phyloP scores from a whole-genome alignment of 805 yeast species.

The Kodamaea nitidulidarum region DNA sequence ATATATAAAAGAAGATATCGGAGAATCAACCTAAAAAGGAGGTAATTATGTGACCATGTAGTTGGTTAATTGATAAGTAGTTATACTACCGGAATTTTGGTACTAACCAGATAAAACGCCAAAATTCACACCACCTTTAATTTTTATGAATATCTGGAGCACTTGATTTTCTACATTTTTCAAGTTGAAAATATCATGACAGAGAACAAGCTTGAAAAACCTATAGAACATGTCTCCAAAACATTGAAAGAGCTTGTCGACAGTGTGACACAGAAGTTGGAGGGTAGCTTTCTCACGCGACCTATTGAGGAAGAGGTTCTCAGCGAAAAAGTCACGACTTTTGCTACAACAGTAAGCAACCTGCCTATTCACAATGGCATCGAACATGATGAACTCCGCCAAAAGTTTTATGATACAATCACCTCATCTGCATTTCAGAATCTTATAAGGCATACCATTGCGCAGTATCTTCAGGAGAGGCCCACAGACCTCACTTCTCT shows the following conservation, averaged over 20 bases:
- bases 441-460: constrained; percentile 9
- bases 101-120: too few relatives aligned
- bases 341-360: constrained; percentile 11
- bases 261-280: neutral
- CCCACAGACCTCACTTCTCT: constrained; percentile 1
- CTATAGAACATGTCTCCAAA: neutral
- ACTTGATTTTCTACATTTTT: too few relatives aligned
- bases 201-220: neutral
- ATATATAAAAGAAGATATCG: too few relatives aligned
- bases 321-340: neutral
- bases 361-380: neutral
- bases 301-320: neutral
- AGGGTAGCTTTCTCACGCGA: neutral
- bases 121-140: neutral
- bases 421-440: constrained; percentile 20
- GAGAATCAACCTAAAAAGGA: too few relatives aligned
- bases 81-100: too few relatives aligned
- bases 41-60: too few relatives aligned
- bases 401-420: constrained; percentile 20
- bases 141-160: neutral
- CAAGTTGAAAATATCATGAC: neutral
- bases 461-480: neutral
- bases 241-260: neutral
- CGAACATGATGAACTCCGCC: constrained; percentile 13
- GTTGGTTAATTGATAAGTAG: too few relatives aligned